A percentile compares a stretch with the other conserved stretches of the same genome.
Conservation (phyloP, 768 basidiomycete genomes). For the Agaricus subrufescens region DNA sequence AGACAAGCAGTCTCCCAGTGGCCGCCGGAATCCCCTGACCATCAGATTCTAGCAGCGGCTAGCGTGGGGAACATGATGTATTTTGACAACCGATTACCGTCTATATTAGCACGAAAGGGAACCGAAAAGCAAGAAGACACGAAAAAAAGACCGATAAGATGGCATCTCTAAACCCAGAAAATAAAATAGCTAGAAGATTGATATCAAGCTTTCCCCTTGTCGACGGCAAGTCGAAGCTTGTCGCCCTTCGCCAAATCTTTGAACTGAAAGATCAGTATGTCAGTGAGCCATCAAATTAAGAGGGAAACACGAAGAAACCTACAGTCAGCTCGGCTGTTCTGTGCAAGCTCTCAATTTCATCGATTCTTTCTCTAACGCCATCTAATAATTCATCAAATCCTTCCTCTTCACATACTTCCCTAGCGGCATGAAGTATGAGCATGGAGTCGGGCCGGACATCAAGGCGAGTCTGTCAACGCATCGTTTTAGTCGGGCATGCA, state of each 20-base stretch:
- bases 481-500: conserved; percentile 4
- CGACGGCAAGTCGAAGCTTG: not conserved
- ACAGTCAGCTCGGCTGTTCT: conserved; percentile 73
- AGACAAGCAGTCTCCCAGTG: too few species aligned
- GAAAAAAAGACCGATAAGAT: too few species aligned
- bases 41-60: too few species aligned
- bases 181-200: not conserved
- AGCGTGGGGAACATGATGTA: too few species aligned
- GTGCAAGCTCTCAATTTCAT: conserved; percentile 81
- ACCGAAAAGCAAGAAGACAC: too few species aligned
- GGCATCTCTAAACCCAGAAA: too few species aligned
- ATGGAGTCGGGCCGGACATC: conserved; percentile 79
- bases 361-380: conserved; percentile 65
- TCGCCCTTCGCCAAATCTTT: not conserved
- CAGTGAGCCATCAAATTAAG: not conserved
- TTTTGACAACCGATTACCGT: too few species aligned
- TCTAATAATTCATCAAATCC: conserved; percentile 76
- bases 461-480: conserved; percentile 48
- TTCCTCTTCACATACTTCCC: conserved; percentile 63
- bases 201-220: not conserved
- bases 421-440: conserved; percentile 66
- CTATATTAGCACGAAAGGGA: too few species aligned
- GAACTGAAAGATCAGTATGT: not conserved
- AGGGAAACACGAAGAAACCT: conserved; percentile 15
- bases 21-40: too few species aligned